These are phyloP conservation scores for Yamadazyma phyllophila DNA, from an alignment of 805 yeast species.

Conservation along the genomic window DNA sequence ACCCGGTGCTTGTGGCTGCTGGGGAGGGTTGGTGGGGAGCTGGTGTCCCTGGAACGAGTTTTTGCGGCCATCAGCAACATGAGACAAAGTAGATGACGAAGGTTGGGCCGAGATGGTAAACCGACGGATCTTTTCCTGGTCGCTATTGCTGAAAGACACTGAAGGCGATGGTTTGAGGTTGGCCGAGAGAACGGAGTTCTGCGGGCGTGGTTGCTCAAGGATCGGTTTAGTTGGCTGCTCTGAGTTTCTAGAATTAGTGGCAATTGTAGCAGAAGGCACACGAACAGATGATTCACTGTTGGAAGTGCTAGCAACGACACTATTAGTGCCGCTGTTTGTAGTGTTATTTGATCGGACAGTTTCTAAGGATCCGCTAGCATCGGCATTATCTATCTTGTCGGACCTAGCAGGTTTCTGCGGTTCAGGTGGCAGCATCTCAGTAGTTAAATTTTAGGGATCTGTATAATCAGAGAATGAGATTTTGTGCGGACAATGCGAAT, in stretches of 20 bases:
- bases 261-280: too few relatives aligned
- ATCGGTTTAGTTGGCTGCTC: constrained; percentile 1
- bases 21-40: constrained; percentile 5
- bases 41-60: constrained; percentile 7
- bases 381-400: too few relatives aligned
- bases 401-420: neutral
- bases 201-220: constrained; percentile 9
- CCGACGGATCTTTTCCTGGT: constrained; percentile 37
- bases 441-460: neutral
- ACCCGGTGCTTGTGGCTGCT: neutral
- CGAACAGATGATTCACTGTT: too few relatives aligned
- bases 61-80: constrained; percentile 4
- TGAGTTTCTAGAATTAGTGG: neutral
- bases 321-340: neutral
- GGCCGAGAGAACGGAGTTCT: neutral
- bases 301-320: neutral
- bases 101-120: constrained; percentile 47
- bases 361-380: too few relatives aligned
- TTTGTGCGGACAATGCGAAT: neutral
- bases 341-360: too few relatives aligned
- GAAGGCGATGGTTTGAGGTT: constrained; percentile 14
- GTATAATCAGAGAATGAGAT: neutral
- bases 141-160: constrained; percentile 30
- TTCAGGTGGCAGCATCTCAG: constrained; percentile 1
- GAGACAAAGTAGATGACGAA: constrained; percentile 27